Evolutionary conservation across 441 rosid species (phyloP).

Genomic region (Breynia disticha): DNA sequence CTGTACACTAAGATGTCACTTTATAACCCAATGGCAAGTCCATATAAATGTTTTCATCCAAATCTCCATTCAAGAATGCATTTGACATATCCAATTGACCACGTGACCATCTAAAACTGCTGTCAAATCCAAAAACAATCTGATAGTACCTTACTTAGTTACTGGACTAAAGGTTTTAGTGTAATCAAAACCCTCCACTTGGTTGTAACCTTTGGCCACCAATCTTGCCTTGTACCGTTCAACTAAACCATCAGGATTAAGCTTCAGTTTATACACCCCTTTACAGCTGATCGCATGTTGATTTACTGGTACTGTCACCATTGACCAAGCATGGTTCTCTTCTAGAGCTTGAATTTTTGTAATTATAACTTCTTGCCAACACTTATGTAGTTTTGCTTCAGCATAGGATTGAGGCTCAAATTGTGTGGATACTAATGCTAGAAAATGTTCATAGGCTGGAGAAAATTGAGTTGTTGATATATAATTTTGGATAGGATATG

Average conservation of each 20-base stretch:
- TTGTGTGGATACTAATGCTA: not conserved
- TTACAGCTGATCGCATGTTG: slow-evolving; percentile 1
- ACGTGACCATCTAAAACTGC: not conserved
- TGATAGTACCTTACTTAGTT: not conserved
- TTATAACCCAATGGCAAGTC: not conserved
- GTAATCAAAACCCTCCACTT: slow-evolving; percentile 3
- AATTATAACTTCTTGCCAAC: slow-evolving; percentile 2
- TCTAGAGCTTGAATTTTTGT: slow-evolving; percentile 6
- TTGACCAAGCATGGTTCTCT: slow-evolving; percentile 1
- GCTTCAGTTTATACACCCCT: slow-evolving; percentile 3
- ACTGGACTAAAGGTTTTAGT: not conserved
- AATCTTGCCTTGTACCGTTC: not conserved
- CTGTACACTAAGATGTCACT: not conserved
- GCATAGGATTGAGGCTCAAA: not conserved
- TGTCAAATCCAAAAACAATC: not conserved
- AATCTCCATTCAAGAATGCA: slow-evolving; percentile 2
- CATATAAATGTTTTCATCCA: slow-evolving; percentile 5
- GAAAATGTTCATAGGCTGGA: not conserved
- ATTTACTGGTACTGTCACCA: not conserved
- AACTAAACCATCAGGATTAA: not conserved
- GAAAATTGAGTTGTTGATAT: not conserved
- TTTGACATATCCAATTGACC: slow-evolving; percentile 8
- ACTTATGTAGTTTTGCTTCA: not conserved
- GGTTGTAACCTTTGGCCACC: slow-evolving; percentile 8
- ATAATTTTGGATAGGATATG: not conserved